Evolutionary conservation across 1,139 yeast genomes (phyloP).

Genomic region (Yamadazyma mexicana): DNA sequence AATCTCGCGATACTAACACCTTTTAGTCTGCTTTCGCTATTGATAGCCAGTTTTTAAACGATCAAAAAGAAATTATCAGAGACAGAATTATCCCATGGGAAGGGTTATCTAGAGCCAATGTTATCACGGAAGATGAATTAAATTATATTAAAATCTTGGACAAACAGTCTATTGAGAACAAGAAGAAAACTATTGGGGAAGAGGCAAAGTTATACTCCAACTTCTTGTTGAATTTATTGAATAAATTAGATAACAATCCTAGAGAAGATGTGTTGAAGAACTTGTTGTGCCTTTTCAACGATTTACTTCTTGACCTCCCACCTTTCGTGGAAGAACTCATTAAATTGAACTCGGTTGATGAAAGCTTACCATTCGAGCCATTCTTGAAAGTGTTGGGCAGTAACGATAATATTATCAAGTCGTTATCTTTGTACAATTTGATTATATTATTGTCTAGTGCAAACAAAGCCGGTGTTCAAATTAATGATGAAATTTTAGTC

Average conservation of each 20-base stretch:
- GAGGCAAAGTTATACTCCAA: constrained; percentile 57
- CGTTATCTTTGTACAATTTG: constrained; percentile 48
- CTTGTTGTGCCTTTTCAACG: constrained; percentile 67
- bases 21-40: constrained; percentile 16
- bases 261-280: constrained; percentile 77
- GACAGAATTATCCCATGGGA: constrained; percentile 93
- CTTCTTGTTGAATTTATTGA: constrained; percentile 56
- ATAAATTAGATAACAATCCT: constrained; percentile 41
- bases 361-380: constrained; percentile 56
- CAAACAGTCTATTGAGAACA: constrained; percentile 44
- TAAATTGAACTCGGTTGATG: constrained; percentile 44
- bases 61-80: constrained; percentile 70
- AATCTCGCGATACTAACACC: not conserved
- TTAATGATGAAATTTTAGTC: constrained; percentile 37
- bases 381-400: constrained; percentile 52
- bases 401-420: constrained; percentile 46
- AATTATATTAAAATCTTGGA: constrained; percentile 65
- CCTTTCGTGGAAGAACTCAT: constrained; percentile 48
- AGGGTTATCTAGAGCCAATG: constrained; percentile 77
- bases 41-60: constrained; percentile 71
- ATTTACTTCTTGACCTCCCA: constrained; percentile 51
- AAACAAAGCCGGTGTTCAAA: constrained; percentile 4
- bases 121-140: constrained; percentile 67
- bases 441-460: constrained; percentile 37
- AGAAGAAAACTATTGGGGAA: constrained; percentile 36